Evolutionary conservation across 1,139 yeast species (phyloP).

Genomic region (Yamadazyma trypodendri): DNA sequence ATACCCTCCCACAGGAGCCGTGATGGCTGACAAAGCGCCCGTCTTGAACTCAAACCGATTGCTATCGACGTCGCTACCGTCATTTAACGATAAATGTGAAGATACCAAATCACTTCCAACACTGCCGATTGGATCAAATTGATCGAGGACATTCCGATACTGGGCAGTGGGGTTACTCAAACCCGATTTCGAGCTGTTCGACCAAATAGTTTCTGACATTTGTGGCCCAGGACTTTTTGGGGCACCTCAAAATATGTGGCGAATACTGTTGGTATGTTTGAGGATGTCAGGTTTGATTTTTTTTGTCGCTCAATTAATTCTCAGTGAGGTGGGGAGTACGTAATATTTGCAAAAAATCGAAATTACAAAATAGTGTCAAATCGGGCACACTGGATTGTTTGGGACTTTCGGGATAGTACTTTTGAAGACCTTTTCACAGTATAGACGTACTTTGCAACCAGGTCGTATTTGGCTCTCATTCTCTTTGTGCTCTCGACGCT

Average conservation of each 20-base stretch:
- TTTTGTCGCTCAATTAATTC: too few species aligned
- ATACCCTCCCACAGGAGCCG: constrained; percentile 36
- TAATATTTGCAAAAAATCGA: too few species aligned
- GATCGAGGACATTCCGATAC: constrained; percentile 14
- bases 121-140: constrained; percentile 13
- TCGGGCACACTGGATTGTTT: too few species aligned
- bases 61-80: constrained; percentile 45
- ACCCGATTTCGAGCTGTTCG: constrained; percentile 9
- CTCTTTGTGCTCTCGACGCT: too few species aligned
- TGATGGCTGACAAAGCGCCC: constrained; percentile 49
- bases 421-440: too few species aligned
- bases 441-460: too few species aligned
- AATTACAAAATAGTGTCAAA: too few species aligned
- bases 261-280: too few species aligned
- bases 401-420: too few species aligned
- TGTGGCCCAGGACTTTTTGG: not conserved
- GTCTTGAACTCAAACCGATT: constrained; percentile 45
- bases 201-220: constrained; percentile 19
- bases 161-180: constrained; percentile 3
- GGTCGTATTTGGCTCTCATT: too few species aligned
- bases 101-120: constrained; percentile 12
- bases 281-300: too few species aligned
- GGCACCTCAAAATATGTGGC: not conserved
- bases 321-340: too few species aligned
- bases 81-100: constrained; percentile 40